A percentile compares a stretch with the other conserved stretches of the same genome.
phyloP scores from a whole-genome alignment of 768 basidiomycete genomes.

The Chalciporus piperatus region DNA sequence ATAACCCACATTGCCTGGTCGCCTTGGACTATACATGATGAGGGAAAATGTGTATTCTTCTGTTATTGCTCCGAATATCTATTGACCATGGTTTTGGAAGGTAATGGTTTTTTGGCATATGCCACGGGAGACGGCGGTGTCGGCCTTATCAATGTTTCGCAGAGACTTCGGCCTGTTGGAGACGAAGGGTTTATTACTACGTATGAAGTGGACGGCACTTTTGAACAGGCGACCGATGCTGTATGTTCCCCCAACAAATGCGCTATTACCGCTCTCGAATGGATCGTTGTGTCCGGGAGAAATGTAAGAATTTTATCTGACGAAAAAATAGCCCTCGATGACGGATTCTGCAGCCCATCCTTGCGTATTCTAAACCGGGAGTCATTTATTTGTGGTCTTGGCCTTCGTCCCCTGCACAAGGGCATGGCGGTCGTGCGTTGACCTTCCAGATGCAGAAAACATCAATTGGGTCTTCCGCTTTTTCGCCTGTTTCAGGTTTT shows the following conservation, averaged over 20 bases:
- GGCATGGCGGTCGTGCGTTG: constrained; percentile 52
- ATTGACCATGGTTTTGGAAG: constrained; percentile 36
- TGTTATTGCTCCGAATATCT: background rate
- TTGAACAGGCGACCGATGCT: constrained; percentile 28
- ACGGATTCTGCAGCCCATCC: constrained; percentile 43
- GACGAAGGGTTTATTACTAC: constrained; percentile 25
- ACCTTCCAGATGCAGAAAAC: constrained; percentile 44
- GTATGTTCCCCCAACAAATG: constrained; percentile 40
- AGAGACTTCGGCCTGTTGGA: constrained; percentile 35
- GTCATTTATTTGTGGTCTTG: constrained; percentile 55
- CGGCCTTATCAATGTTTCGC: constrained; percentile 51
- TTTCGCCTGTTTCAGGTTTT: constrained; percentile 60
- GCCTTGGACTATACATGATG: constrained; percentile 42
- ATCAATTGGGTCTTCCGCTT: constrained; percentile 56
- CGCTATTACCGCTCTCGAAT: constrained; percentile 51
- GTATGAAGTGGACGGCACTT: constrained; percentile 33
- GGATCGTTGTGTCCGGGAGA: constrained; percentile 44
- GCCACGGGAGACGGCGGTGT: constrained; percentile 57
- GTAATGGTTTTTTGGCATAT: constrained; percentile 56
- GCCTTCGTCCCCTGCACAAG: constrained; percentile 28
- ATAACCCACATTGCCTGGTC: constrained; percentile 62
- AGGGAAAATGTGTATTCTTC: constrained; percentile 42
- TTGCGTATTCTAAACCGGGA: constrained; percentile 62
- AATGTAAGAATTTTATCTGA: constrained; percentile 34
- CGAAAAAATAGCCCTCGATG: constrained; percentile 2